Base-by-base conservation (phyloP, 805 yeast genomes). In the Saturnispora sekii region DNA sequence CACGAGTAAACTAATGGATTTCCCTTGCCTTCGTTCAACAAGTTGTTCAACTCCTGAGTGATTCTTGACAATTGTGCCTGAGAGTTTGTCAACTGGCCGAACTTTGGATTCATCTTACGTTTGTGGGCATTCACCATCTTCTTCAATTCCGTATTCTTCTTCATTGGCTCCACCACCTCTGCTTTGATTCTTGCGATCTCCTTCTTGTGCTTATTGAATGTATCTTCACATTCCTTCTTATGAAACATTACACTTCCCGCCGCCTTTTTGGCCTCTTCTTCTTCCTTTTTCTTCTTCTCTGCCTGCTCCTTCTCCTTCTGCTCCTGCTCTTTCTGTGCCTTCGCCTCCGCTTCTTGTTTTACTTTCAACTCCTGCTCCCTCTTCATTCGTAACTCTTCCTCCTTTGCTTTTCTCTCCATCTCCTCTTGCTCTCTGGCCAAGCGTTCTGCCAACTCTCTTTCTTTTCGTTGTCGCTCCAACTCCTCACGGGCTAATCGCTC, bases 51-150 rank as follows among this genome's bases (percentile, higher is more conserved):
- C 39, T 80, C 87, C 5, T 52, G 48, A 2, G 72, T 66, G 36
- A 84, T 69, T 14, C 63, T 61, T 1, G 60, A 57, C 36, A 88
- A 66, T 57, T 93, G 96, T 2, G 61, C 38, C 43, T 58, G 63
- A 43, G 88, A 79, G 56, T 79, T 81, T 1, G 96, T 87, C 48
- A 93, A 68, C 64, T 93, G 97, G 10, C 98, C 97, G 52, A 93
- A 79, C 58, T 82, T 84, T 5, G 96, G 93, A 57, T 86, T 86
- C 52, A 93, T 77, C 54, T 80, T 78, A 41, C 96, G 69, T 57
- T 81, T 82, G 45, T 78, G 72, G n/a, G 72, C 70, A 40, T 73
- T 75, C 53, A 80, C 81, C 32, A 74, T 56, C 29, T 67, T 73
- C 26, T 74, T 72, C 52, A 80, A 69, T 26, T 54, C 62, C 37